Conservation (phyloP, 108 stramenopile genomes). For the Schizochytrium sp. region DNA sequence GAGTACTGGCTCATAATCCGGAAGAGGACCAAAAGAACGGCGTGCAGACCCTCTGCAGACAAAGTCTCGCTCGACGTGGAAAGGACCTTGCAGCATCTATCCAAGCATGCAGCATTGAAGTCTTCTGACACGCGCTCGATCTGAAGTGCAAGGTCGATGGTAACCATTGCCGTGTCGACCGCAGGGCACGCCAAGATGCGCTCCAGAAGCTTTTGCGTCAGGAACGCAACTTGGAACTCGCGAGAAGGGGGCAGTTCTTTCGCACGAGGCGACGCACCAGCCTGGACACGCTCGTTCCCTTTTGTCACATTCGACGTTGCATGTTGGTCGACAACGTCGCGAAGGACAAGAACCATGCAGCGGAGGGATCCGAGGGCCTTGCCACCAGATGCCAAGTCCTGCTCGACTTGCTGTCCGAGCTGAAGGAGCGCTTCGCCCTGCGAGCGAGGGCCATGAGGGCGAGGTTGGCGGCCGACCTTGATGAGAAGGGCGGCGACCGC, state of each 20-base stretch:
- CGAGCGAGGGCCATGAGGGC: not conserved
- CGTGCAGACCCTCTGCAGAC: not conserved
- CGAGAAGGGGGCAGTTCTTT: not conserved
- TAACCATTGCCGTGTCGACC: not conserved
- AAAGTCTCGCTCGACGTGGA: not conserved
- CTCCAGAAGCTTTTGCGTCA: not conserved
- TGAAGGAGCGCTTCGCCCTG: not conserved
- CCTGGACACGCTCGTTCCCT: not conserved
- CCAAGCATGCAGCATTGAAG: not conserved
- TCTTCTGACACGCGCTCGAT: not conserved
- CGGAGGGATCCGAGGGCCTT: not conserved
- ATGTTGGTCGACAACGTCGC: not conserved
- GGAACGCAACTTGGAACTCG: not conserved
- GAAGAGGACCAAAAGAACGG: not conserved
- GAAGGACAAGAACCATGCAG: not conserved
- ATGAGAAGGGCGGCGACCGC: not conserved
- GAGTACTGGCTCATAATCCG: not conserved
- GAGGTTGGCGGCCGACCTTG: not conserved
- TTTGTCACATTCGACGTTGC: not conserved
- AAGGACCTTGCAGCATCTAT: not conserved
- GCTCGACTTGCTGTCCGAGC: not conserved
- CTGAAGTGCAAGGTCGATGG: not conserved
- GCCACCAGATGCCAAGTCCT: not conserved
- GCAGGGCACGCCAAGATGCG: not conserved
- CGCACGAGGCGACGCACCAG: not conserved